A percentile compares a stretch with the other conserved stretches of the same genome.
phyloP scores from a whole-genome alignment of 2,329 filamentous ascomycete species.

The Fusarium marasasianum region DNA sequence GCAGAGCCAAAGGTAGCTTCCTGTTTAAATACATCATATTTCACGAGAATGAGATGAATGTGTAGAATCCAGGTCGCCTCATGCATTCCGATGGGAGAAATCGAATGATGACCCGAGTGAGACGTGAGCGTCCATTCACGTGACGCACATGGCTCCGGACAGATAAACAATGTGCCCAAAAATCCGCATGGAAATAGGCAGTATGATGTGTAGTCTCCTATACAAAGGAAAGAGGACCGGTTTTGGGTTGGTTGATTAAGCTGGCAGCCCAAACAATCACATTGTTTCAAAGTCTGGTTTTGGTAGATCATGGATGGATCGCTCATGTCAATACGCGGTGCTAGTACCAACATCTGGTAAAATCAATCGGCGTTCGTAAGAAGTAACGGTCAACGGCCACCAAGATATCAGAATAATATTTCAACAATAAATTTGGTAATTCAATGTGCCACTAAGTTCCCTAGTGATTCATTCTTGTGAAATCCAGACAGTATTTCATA shows the following conservation, averaged over 20 bases:
- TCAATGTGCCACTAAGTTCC: background rate
- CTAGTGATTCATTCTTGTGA: background rate
- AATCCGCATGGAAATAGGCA: background rate
- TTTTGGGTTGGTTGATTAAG: background rate
- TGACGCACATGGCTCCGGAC: background rate
- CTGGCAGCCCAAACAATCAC: background rate
- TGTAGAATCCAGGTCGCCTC: background rate
- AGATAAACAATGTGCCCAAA: background rate
- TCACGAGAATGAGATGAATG: background rate
- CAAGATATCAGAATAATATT: background rate
- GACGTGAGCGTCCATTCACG: background rate
- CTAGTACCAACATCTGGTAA: background rate
- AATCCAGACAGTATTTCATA: slow-evolving; percentile 3
- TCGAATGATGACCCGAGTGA: background rate
- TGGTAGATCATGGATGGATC: background rate
- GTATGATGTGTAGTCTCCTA: background rate
- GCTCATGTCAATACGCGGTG: no score
- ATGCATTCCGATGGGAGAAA: background rate
- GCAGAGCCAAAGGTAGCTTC: slow-evolving; percentile 25
- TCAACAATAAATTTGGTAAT: slow-evolving; percentile 22
- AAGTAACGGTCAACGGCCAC: background rate
- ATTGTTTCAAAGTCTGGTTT: background rate
- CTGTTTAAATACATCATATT: slow-evolving; percentile 30
- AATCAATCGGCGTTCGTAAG: background rate
- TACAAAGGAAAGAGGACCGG: background rate